Evolutionary conservation across 768 basidiomycete species (phyloP), one percentile per base, ranked within the genome.

Genomic region (Tricholoma bakamatsutake): DNA sequence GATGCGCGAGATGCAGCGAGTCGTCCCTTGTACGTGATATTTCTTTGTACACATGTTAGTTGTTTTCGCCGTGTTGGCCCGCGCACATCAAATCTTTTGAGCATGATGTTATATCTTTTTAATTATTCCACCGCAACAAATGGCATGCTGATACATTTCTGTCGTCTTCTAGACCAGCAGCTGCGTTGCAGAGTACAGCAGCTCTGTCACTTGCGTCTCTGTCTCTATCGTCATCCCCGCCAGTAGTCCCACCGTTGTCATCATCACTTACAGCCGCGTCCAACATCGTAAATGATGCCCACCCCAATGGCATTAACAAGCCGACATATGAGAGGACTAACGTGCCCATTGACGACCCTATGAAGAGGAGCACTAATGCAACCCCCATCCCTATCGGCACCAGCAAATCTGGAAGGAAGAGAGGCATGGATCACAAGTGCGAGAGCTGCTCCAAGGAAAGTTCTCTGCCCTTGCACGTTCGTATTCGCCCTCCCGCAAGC

Each of bases 391-490:
- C 76, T 13, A 76, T 77, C 46, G 59, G 59, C 45, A 60, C 61
- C 54, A 63, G 66, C 52, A 76, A 70, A 64, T 71, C 68, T 35
- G 79, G 78, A 42, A 91, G 86, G 79, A 92, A 91, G 71, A 82
- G 90, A 55, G 93, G 91, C 1, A 81, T 87, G 53, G 86, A 88
- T 56, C 93, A 91, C 74, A 87, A 84, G 59, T 98, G 95, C 73
- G 95, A 98, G 74, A 91, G 85, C 64, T 98, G 95, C 71, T 85
- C 87, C 37, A 98, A 98, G 89, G 94, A 90, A 59, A 46, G 74
- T 68, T 35, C 27, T 57, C 35, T 31, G 46, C 18, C 17, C 49
- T 56, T 54, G 24, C 52, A 27, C 43, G 42, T 31, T 48, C 46
- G 46, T n/a, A 31, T 50, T 54, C 54, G n/a, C 53, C 39, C 42